phyloP scores from a whole-genome alignment of 805 yeast species.

The Clavispora asparagi region DNA sequence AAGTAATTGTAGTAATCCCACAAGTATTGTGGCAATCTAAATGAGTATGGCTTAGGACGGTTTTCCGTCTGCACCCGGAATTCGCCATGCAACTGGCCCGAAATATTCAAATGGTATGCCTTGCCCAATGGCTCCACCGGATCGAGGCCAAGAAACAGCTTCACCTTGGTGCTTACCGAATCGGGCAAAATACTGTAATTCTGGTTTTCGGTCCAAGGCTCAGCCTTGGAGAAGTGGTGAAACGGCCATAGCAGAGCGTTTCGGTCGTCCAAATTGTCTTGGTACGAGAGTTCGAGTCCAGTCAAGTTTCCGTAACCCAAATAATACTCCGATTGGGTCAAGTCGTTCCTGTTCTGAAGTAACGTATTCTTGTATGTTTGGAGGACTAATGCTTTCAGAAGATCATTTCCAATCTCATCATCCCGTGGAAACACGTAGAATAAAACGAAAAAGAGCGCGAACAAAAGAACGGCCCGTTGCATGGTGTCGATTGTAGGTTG shows the following conservation, averaged over 20 bases:
- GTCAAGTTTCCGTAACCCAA: slow-evolving; percentile 67
- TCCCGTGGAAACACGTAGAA: background rate
- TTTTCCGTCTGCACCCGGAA: slow-evolving; percentile 19
- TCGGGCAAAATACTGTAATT: slow-evolving; percentile 57
- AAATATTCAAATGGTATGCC: slow-evolving; percentile 40
- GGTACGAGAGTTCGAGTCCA: slow-evolving; percentile 64
- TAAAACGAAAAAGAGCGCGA: background rate
- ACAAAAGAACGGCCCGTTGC: background rate
- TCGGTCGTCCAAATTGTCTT: slow-evolving; percentile 46
- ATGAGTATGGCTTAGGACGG: slow-evolving; percentile 11
- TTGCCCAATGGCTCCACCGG: slow-evolving; percentile 5
- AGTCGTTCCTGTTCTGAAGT: slow-evolving; percentile 9
- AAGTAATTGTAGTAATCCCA: slow-evolving; percentile 24
- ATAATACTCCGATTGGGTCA: slow-evolving; percentile 40
- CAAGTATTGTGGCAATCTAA: slow-evolving; percentile 27
- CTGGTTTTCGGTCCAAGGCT: slow-evolving; percentile 43
- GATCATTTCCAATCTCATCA: background rate
- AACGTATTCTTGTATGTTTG: slow-evolving; percentile 21
- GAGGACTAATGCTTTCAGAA: slow-evolving; percentile 11
- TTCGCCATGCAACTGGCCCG: slow-evolving; percentile 43
- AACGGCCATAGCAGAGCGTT: slow-evolving; percentile 55
- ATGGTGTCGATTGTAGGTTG: background rate
- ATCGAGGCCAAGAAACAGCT: slow-evolving; percentile 45
- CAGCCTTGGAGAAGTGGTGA: slow-evolving; percentile 38
- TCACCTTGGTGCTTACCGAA: slow-evolving; percentile 43